Percentiles rank a stretch among this genome's conserved stretches.
Conservation (phyloP, 1,284 basidiomycete genomes). For the Gymnopus androsaceus region DNA sequence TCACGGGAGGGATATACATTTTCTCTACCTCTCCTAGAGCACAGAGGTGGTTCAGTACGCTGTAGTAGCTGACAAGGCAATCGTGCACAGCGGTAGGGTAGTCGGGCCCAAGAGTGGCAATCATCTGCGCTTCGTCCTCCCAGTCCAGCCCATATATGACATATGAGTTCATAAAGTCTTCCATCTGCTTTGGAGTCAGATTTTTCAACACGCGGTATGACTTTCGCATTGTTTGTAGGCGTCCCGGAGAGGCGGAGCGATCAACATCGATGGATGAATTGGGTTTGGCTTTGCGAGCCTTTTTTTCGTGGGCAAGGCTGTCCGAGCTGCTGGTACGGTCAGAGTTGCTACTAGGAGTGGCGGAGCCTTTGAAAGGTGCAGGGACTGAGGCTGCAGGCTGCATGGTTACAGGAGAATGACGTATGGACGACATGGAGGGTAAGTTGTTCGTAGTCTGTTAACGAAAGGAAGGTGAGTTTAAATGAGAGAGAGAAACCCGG, state of each 20-base stretch:
- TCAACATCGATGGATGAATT: background rate
- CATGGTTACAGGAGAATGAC: background rate
- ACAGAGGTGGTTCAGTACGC: constrained; percentile 6
- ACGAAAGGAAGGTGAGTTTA: too few relatives aligned
- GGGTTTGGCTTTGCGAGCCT: background rate
- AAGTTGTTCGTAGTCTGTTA: background rate
- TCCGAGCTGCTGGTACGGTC: constrained; percentile 6
- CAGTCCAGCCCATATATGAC: constrained; percentile 6
- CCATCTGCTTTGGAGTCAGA: constrained; percentile 4
- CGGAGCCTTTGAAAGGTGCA: background rate
- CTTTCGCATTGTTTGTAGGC: constrained; percentile 2
- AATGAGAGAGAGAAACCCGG: background rate
- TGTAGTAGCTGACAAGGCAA: constrained; percentile 9
- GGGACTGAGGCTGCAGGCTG: background rate
- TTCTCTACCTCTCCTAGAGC: constrained; percentile 8
- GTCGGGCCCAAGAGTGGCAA: constrained; percentile 4
- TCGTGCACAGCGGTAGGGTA: constrained; percentile 4
- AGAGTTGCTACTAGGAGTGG: background rate
- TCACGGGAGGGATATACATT: constrained; percentile 10
- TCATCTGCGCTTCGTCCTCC: constrained; percentile 10
- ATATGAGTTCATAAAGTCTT: constrained; percentile 9
- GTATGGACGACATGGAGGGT: background rate
- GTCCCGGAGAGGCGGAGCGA: constrained; percentile 8
- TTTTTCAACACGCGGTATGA: constrained; percentile 7
- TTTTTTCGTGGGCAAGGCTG: background rate